phyloP scores from a whole-genome alignment of 495 filamentous ascomycete genomes.

The Penicillium angulare region DNA sequence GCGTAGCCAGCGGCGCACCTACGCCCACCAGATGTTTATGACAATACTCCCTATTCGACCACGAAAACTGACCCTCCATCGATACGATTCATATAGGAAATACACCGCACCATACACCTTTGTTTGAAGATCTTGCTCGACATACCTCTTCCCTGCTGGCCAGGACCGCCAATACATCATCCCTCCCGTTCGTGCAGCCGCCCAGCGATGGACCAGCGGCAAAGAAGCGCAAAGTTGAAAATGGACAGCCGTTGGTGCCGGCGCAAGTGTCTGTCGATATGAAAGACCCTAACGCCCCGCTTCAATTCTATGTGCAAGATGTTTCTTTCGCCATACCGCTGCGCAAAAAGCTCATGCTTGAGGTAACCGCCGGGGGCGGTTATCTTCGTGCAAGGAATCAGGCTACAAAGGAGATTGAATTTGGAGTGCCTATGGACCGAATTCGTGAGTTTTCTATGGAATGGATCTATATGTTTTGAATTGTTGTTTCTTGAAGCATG shows the following conservation, averaged over 20 bases:
- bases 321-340: conserved; percentile 77
- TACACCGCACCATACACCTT: conserved; percentile 38
- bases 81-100: conserved; percentile 23
- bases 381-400: conserved; percentile 69
- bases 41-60: neutral
- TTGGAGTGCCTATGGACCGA: conserved; percentile 65
- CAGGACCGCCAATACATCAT: conserved; percentile 29
- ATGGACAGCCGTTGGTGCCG: conserved; percentile 40
- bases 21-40: conserved; percentile 7
- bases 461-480: neutral
- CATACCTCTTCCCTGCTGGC: conserved; percentile 45
- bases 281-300: conserved; percentile 33
- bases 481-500: neutral
- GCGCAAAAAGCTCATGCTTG: conserved; percentile 86
- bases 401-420: conserved; percentile 62
- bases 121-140: conserved; percentile 51
- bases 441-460: conserved; percentile 65
- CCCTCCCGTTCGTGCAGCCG: conserved; percentile 24
- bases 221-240: conserved; percentile 59
- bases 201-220: conserved; percentile 35
- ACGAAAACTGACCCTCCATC: conserved; percentile 12
- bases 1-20: conserved; percentile 24
- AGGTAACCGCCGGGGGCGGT: conserved; percentile 55
- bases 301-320: conserved; percentile 61
- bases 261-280: conserved; percentile 42